A percentile compares a stretch with the other conserved stretches of the same genome.
Evolutionary conservation across 106 monocot genomes (phyloP).

Genomic region (Ottelia alismoides): DNA sequence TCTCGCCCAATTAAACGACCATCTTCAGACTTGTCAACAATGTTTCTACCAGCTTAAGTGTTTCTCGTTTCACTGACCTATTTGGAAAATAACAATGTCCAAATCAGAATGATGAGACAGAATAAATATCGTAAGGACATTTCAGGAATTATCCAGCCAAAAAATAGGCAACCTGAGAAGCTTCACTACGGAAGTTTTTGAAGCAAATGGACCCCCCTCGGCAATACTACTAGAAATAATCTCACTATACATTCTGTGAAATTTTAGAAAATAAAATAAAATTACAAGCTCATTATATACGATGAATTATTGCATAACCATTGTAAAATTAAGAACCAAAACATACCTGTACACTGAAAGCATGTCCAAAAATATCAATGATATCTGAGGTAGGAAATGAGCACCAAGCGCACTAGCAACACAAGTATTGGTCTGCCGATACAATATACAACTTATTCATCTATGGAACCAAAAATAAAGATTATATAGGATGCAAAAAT

Average conservation of each 20-base stretch:
- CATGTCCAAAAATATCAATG: conserved; percentile 97
- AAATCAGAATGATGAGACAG: neutral
- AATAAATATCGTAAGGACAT: neutral
- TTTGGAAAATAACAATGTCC: neutral
- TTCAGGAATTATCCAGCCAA: neutral
- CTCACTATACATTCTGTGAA: conserved; percentile 98
- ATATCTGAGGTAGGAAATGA: conserved; percentile 87
- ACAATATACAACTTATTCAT: too few species aligned
- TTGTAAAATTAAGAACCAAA: neutral
- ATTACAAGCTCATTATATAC: neutral
- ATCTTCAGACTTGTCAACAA: conserved; percentile 97
- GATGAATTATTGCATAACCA: neutral
- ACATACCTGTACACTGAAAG: conserved; percentile 84
- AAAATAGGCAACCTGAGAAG: conserved; percentile 48
- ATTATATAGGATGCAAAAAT: too few species aligned
- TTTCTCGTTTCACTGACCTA: conserved; percentile 97
- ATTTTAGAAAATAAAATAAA: neutral
- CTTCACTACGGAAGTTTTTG: conserved; percentile 89
- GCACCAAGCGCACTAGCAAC: conserved; percentile 81
- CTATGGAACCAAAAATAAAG: too few species aligned
- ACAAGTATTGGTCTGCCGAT: conserved; percentile 99
- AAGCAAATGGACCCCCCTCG: conserved; percentile 94
- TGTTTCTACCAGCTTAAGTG: conserved; percentile 92
- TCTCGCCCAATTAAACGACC: conserved; percentile 80
- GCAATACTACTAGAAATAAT: conserved; percentile 91